phyloP scores from a whole-genome alignment of 352 stramenopile genomes.

The Phytophthora cajani region DNA sequence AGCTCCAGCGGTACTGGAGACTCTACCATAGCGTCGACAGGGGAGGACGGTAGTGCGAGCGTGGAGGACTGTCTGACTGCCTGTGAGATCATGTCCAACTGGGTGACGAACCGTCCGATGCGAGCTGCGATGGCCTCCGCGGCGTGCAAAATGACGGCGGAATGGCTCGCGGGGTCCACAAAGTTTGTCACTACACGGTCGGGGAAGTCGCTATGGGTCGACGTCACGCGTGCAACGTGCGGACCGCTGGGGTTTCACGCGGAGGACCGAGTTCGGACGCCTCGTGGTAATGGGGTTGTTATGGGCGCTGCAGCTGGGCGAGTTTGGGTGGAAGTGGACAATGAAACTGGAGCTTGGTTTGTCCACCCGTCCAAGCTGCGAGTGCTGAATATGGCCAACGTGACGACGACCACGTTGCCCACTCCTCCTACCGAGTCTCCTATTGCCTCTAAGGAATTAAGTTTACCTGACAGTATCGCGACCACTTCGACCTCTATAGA shows the following conservation, averaged over 20 bases:
- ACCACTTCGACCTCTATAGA: background rate
- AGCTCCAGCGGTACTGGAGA: slow-evolving; percentile 13
- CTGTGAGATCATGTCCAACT: slow-evolving; percentile 64
- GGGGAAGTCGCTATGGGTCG: slow-evolving; percentile 73
- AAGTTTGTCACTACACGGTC: slow-evolving; percentile 69
- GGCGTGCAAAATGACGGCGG: slow-evolving; percentile 60
- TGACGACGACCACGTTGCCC: slow-evolving; percentile 3
- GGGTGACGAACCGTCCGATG: slow-evolving; percentile 40
- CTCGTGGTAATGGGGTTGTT: slow-evolving; percentile 75
- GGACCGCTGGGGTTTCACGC: slow-evolving; percentile 54
- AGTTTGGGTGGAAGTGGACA: slow-evolving; percentile 87
- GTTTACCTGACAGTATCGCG: background rate
- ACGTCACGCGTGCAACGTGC: slow-evolving; percentile 52
- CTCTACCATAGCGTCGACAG: slow-evolving; percentile 13
- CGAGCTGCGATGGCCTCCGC: slow-evolving; percentile 32
- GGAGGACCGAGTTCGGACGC: slow-evolving; percentile 71
- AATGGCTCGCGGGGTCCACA: slow-evolving; percentile 59
- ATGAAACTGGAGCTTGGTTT: slow-evolving; percentile 79
- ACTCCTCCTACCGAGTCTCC: background rate
- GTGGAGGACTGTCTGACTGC: slow-evolving; percentile 67
- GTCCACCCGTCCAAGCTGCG: slow-evolving; percentile 75
- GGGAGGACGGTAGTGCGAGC: slow-evolving; percentile 33
- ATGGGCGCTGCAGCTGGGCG: slow-evolving; percentile 63
- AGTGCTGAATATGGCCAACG: slow-evolving; percentile 33
- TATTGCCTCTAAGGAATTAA: background rate